phyloP scores from a whole-genome alignment of 1,284 basidiomycete species.

The Fomes fomentarius region DNA sequence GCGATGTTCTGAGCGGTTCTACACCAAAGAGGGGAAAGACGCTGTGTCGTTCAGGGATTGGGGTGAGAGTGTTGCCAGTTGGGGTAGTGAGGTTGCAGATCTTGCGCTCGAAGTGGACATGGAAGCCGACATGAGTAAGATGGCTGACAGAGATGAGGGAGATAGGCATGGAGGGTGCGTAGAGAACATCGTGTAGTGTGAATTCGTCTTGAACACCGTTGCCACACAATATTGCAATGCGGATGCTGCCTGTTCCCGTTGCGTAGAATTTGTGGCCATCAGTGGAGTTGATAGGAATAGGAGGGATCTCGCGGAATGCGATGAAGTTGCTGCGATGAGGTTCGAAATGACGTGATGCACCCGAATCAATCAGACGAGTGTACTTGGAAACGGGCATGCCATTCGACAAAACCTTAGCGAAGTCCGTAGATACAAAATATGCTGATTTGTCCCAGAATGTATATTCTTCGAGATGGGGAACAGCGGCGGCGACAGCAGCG shows the following conservation, averaged over 20 bases:
- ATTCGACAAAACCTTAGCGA: conserved; percentile 7
- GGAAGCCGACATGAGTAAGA: conserved; percentile 27
- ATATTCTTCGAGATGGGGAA: neutral
- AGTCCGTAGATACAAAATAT: conserved; percentile 9
- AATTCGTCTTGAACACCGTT: neutral
- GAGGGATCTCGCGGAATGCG: conserved; percentile 2
- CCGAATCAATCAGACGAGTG: conserved; percentile 12
- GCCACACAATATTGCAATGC: neutral
- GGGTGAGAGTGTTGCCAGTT: neutral
- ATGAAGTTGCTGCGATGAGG: conserved; percentile 10
- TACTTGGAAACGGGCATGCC: neutral
- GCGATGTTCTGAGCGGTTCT: neutral
- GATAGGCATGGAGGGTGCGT: conserved; percentile 36
- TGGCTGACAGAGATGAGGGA: conserved; percentile 35
- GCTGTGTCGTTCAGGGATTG: neutral
- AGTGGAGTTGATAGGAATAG: conserved; percentile 11
- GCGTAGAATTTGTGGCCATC: conserved; percentile 1
- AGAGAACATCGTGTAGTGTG: conserved; percentile 29
- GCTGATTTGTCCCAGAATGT: conserved; percentile 15
- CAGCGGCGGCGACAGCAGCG: neutral
- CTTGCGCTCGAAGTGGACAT: conserved; percentile 19
- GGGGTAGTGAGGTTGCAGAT: neutral
- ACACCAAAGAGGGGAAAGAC: neutral
- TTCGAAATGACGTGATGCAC: conserved; percentile 11
- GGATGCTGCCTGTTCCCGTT: neutral